Evolutionary conservation across 2,329 filamentous ascomycete genomes (phyloP).

Genomic region (Ilyonectria destructans): DNA sequence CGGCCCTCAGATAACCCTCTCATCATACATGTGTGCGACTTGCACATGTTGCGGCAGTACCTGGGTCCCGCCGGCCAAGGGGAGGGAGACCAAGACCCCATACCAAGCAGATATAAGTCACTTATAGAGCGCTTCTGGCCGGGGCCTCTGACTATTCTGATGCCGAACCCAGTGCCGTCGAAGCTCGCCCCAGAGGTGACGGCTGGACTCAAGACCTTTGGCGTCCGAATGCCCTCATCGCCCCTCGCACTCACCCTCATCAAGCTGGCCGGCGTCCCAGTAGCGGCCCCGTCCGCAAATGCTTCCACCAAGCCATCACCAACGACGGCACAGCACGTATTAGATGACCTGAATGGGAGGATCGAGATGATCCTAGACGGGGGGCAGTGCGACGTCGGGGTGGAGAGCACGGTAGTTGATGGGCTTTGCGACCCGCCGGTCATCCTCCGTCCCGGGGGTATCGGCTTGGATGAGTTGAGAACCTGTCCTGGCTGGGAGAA

Average conservation of each 20-base stretch:
- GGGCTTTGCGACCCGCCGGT: conserved; percentile 86
- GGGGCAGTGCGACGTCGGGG: conserved; percentile 87
- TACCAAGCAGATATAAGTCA: conserved; percentile 84
- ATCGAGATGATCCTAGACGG: conserved; percentile 93
- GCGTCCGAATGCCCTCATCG: conserved; percentile 89
- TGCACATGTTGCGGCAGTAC: conserved; percentile 80
- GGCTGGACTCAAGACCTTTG: conserved; percentile 87
- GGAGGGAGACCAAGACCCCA: conserved; percentile 54
- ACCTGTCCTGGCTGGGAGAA: conserved; percentile 85
- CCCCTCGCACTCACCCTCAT: conserved; percentile 92
- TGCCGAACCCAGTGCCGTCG: conserved; percentile 81
- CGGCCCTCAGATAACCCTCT: conserved; percentile 95
- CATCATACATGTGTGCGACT: conserved; percentile 91
- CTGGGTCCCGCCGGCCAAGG: conserved; percentile 59
- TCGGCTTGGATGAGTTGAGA: conserved; percentile 86
- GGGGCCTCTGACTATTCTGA: conserved; percentile 90
- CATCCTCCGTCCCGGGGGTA: conserved; percentile 88
- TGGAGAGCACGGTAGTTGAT: conserved; percentile 98
- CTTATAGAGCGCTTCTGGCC: conserved; percentile 93
- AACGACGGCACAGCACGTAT: conserved; percentile 90
- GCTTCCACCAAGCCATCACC: conserved; percentile 94
- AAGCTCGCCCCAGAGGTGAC: conserved; percentile 92
- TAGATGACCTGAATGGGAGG: conserved; percentile 85
- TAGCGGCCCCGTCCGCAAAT: conserved; percentile 95
- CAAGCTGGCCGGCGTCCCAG: conserved; percentile 80